Conservation (phyloP, 225 moss, liverwort and hornwort genomes). For the Physcomitrium patens region DNA sequence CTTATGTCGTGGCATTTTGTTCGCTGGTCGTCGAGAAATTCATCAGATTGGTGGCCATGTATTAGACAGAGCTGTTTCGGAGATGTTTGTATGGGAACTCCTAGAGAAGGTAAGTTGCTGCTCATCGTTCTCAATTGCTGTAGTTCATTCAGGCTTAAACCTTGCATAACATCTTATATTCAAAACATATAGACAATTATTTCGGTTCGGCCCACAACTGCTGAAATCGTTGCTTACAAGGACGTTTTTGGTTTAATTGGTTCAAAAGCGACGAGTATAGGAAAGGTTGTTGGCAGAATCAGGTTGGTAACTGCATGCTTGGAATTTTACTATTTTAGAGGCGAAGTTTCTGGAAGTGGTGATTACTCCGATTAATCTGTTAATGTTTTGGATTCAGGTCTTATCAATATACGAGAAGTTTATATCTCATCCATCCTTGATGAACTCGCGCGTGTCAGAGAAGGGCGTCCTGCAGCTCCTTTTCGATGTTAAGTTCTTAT, state of each 20-base stretch:
- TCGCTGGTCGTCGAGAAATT: conserved; percentile 86
- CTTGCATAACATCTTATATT: conserved; percentile 2
- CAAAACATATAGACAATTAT: neutral
- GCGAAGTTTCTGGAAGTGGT: neutral
- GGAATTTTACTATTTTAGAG: neutral
- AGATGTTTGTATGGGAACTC: conserved; percentile 84
- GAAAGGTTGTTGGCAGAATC: conserved; percentile 5
- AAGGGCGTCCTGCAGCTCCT: conserved; percentile 94
- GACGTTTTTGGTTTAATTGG: neutral
- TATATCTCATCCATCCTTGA: conserved; percentile 68
- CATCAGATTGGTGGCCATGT: conserved; percentile 92
- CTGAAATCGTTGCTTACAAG: neutral
- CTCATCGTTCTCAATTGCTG: neutral
- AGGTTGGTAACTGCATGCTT: conserved; percentile 3
- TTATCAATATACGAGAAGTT: conserved; percentile 84
- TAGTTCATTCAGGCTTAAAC: neutral
- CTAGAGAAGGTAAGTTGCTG: conserved; percentile 62
- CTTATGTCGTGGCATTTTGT: conserved; percentile 86
- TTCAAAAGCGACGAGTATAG: neutral
- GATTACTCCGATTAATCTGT: neutral
- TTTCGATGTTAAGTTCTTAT: conserved; percentile 83
- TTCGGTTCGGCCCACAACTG: neutral
- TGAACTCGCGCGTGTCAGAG: conserved; percentile 85
- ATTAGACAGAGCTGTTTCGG: conserved; percentile 81
- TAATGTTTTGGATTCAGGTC: conserved; percentile 59